Evolutionary conservation across 169 alveolate species (phyloP), one percentile per base, ranked within the genome.

Genomic region (Plasmodium inui): DNA sequence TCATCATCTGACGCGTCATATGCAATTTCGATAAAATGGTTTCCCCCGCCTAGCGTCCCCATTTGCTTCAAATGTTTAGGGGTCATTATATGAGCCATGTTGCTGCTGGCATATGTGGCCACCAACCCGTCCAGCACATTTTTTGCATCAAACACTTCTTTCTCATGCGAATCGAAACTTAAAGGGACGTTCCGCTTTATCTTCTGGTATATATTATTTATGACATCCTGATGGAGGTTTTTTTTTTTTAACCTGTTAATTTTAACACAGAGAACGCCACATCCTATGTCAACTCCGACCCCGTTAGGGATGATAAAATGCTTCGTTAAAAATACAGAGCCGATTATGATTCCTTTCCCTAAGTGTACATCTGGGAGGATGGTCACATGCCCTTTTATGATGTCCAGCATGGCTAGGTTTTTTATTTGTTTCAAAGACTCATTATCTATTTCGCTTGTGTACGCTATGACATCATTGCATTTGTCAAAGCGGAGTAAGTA

Each of bases 41-140:
- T 96, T 32, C 97, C 97, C 7, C 97, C 97, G 22, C 97, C 97
- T 7, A 96, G 83, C 8, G 97, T 92, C 12, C 97, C 97, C 46
- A 96, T 92, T 76, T 96, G 96, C 95, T 53, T 81, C 46, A 93
- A 89, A 92, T 94, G 96, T 14, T 89, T 89, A 39, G 85, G n/a
- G 73, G 80, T 86, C 50, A 95, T 80, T 80, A 88, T 70, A 88
- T 67, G 32, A 22, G 41, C 46, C 30, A 88, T 88, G 41, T 88
- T 88, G 17, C 70, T 67, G 41, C 93, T 84, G 3, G 71, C 92
- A 86, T 79, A 73, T 34, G 67, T 81, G 30, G 61, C 44, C 78
- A 92, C 55, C 73, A 95, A 74, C 17, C 30, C 55, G 79, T 84
- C 28, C 41, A 92, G 46, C 50, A 83, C 61, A 53, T 30, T 73